phyloP scores from a whole-genome alignment of 768 basidiomycete species.

The Suillus lakei region DNA sequence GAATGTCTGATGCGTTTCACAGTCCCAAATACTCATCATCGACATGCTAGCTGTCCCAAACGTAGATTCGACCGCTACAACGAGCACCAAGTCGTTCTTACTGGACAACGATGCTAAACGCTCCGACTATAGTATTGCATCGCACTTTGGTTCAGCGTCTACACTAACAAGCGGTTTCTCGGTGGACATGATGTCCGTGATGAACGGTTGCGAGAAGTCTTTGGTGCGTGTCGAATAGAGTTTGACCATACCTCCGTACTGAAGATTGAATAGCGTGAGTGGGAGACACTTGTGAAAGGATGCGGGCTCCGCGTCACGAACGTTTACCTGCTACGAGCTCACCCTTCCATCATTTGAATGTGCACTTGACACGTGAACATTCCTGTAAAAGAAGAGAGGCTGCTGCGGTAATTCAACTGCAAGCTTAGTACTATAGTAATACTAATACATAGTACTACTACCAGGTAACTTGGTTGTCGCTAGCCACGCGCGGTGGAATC shows the following conservation, averaged over 20 bases:
- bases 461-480: no score
- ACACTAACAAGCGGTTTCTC: neutral
- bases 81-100: no score
- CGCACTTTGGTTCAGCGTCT: neutral
- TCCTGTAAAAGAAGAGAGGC: neutral
- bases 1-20: neutral
- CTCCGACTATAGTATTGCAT: neutral
- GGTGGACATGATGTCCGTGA: neutral
- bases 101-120: no score
- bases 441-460: no score
- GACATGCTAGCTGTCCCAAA: conserved; percentile 1
- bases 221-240: neutral
- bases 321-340: neutral
- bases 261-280: neutral
- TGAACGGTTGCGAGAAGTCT: neutral
- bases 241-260: neutral
- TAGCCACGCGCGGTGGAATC: no score
- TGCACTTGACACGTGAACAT: neutral
- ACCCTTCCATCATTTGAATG: conserved; percentile 6
- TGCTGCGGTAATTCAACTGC: no score
- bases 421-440: no score
- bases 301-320: neutral
- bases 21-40: neutral
- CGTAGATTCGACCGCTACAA: neutral
- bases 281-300: neutral